Conservation (phyloP, 257 asterid genomes). For the Fraxinus excelsior region DNA sequence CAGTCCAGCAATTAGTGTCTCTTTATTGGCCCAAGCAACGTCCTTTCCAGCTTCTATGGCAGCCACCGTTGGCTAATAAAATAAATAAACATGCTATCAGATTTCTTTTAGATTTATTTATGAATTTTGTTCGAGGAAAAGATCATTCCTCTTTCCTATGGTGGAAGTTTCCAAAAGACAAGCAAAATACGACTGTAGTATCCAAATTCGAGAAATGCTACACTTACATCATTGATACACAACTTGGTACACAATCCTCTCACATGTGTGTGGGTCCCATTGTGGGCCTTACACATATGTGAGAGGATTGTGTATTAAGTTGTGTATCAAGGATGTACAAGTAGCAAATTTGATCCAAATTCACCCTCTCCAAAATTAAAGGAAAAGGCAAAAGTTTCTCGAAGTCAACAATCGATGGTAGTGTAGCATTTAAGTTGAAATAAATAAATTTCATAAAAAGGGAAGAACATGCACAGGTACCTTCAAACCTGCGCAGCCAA, state of each 20-base stretch:
- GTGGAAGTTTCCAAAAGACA: background rate
- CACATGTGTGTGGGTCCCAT: no score
- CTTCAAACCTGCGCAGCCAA: conserved; percentile 98
- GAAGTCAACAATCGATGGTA: background rate
- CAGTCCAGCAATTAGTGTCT: conserved; percentile 96
- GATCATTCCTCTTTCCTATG: background rate
- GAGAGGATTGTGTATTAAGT: no score
- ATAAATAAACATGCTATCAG: background rate
- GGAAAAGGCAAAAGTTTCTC: background rate
- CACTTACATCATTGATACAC: no score
- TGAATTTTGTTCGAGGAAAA: background rate
- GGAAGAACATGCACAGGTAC: conserved; percentile 39
- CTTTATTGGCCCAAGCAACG: conserved; percentile 97
- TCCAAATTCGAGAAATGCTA: no score
- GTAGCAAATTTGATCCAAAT: no score
- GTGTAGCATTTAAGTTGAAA: background rate
- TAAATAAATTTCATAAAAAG: no score
- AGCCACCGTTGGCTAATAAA: conserved; percentile 87
- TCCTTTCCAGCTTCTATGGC: conserved; percentile 99
- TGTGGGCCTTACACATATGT: no score
- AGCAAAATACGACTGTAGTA: background rate
- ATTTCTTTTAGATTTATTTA: conserved; percentile 3
- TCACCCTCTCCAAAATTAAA: background rate
- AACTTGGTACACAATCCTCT: no score
- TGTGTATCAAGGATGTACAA: no score